Evolutionary conservation across 768 basidiomycete genomes (phyloP).

Genomic region (Suillus occidentalis): DNA sequence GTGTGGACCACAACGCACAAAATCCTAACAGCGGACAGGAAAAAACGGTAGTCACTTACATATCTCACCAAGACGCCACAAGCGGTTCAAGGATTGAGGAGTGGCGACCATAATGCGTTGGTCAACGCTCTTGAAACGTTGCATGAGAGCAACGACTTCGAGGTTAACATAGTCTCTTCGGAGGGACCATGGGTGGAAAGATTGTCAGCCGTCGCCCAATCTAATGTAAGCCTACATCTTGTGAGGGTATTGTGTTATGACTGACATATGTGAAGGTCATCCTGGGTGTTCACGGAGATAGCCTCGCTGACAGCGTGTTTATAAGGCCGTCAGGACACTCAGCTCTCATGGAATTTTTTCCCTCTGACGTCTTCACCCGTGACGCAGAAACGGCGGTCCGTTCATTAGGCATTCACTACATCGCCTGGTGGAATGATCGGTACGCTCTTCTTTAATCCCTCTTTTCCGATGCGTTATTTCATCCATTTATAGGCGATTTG

Average conservation of each 20-base stretch:
- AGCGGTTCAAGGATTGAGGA: slow-evolving; percentile 50
- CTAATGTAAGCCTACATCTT: slow-evolving; percentile 50
- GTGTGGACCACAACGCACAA: slow-evolving; percentile 22
- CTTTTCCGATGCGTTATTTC: neutral
- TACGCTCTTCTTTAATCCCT: slow-evolving; percentile 19
- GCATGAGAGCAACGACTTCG: slow-evolving; percentile 50
- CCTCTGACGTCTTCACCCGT: slow-evolving; percentile 58
- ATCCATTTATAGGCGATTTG: slow-evolving; percentile 35
- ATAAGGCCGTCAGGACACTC: slow-evolving; percentile 61
- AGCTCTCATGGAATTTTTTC: slow-evolving; percentile 79
- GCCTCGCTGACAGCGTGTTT: slow-evolving; percentile 69
- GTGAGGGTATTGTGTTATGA: slow-evolving; percentile 5
- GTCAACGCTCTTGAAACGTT: slow-evolving; percentile 56
- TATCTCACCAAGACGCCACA: slow-evolving; percentile 58
- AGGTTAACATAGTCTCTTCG: slow-evolving; percentile 54
- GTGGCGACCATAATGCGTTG: slow-evolving; percentile 59
- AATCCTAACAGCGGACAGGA: slow-evolving; percentile 19
- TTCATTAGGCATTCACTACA: slow-evolving; percentile 54
- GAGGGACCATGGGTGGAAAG: slow-evolving; percentile 58
- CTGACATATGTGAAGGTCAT: slow-evolving; percentile 45
- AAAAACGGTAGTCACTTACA: slow-evolving; percentile 62
- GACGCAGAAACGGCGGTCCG: slow-evolving; percentile 60
- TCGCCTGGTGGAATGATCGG: slow-evolving; percentile 54
- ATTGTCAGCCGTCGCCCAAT: slow-evolving; percentile 63
- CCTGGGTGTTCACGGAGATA: slow-evolving; percentile 57